Evolutionary conservation across 2,329 filamentous ascomycete genomes (phyloP), one percentile per base, ranked within the genome.

Genomic region (Alternaria atra): DNA sequence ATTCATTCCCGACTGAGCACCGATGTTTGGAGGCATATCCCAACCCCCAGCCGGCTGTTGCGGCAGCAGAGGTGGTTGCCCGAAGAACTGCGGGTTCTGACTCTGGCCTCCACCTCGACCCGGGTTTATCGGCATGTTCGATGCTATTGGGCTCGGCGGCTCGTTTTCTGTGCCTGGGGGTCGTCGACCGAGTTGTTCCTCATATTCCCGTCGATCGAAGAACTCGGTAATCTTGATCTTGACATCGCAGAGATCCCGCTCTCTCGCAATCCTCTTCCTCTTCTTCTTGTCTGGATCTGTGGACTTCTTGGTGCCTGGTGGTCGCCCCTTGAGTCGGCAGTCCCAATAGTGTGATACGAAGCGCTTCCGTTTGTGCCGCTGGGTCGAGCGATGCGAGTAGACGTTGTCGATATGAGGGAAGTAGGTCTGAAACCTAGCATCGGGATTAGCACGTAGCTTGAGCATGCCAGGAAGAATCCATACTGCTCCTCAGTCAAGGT

Each of bases 211-310:
- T 37, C 85, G 86, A 9, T 89, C 86, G 55, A 90, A 90, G 79
- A 91, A 92, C 77, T 94, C 91, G 3, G 90, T 93, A 61, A 94
- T 92, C 77, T 93, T 94, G 76, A 94, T 93, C 80, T 94, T 94
- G 65, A 94, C 91, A 76, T 94, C 91, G 75, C 91, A 94, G n/a
- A 93, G 83, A 79, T 93, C 90, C 12, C 90, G 84, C 76, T 91
- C 88, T 42, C 91, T 84, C n/a, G 89, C 89, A 35, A 85, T 88
- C 27, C 91, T 88, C 79, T 92, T 93, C 37, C 91, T 86, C 78
- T 93, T 93, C 84, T 92, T 93, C 82, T 93, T 93, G 75, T 88
- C 89, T 0, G 91, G 91, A 69, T 94, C 91, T 47, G 91, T 87
- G 1, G 90, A 91, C 76, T 94, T 93, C 60, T 90, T 89, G 4